These are phyloP conservation scores for Helenozyma rhizophorensis DNA, from an alignment of 805 yeast species.

Conservation along the genomic window DNA sequence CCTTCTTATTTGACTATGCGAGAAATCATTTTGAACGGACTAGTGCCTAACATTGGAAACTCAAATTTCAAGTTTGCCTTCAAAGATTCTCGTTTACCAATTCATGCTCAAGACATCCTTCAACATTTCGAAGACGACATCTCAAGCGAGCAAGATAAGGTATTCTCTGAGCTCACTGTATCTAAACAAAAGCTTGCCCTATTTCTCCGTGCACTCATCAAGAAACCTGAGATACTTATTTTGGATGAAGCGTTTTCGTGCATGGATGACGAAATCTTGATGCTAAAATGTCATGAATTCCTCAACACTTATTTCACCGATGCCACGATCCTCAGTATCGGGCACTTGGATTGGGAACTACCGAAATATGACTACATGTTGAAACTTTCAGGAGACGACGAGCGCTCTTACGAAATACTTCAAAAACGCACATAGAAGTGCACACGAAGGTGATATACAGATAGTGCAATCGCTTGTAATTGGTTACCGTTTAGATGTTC, in stretches of 20 bases:
- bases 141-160: constrained; percentile 27
- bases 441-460: neutral
- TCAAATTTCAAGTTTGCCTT: constrained; percentile 43
- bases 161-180: constrained; percentile 53
- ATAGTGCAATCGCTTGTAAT: too few relatives aligned
- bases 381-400: constrained; percentile 27
- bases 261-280: constrained; percentile 54
- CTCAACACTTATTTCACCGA: constrained; percentile 17
- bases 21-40: constrained; percentile 70
- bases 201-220: constrained; percentile 72
- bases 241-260: constrained; percentile 93
- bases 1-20: constrained; percentile 51
- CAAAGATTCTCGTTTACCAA: constrained; percentile 19
- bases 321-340: constrained; percentile 74
- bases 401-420: constrained; percentile 19
- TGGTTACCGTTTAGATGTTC: too few relatives aligned
- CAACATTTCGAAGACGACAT: constrained; percentile 26
- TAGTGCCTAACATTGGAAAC: constrained; percentile 53
- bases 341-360: constrained; percentile 79
- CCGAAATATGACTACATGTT: constrained; percentile 56
- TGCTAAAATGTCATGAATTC: constrained; percentile 30
- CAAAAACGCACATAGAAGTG: constrained; percentile 2
- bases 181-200: constrained; percentile 76
- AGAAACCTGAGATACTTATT: constrained; percentile 72
- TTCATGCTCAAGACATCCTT: constrained; percentile 18